Evolutionary conservation across 2,329 filamentous ascomycete genomes (phyloP), one percentile per base, ranked within the genome.

Genomic region (Tolypocladium pustulatum): DNA sequence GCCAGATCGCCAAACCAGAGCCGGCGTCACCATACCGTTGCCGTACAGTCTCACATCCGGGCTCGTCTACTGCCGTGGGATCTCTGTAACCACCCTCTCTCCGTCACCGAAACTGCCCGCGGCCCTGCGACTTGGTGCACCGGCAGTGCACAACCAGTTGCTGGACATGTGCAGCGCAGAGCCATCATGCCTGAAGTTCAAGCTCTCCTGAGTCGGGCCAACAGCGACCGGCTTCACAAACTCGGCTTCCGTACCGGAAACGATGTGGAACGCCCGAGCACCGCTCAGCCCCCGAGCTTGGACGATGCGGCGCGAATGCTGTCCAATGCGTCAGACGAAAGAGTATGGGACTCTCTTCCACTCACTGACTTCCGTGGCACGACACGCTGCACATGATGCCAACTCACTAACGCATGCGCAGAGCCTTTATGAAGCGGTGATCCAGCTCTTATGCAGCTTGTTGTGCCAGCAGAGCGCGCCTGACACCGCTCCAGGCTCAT

Each of bases 341-440:
- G 15, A 25, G 54, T 55, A 55, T 4, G 36, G 20, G 12, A 32
- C 2, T 32, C 25, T 8, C 17, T 20, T n/a, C 6, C 9, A 34
- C n/a, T n/a, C 12, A 8, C 34, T 5, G 4, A 25, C 25, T 15
- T 20, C 4, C n/a, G 10, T 40, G 17, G 17, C 17, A 36, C 27
- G 30, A 36, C 20, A 22, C 17, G 20, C 17, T 27, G 25, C 30
- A 17, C 36, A 32, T n/a, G 30, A 30, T 41, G 27, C 30, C 46
- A 20, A 54, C 20, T n/a, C 12, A 20, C 38, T 9, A 22, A 46
- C 20, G 36, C 6, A 25, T 55, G 40, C 15, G 20, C n/a, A 62
- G 61, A 54, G 43, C 56, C 57, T 53, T 13, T 46, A 55, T 49
- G 59, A 61, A 34, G 59, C 57, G n/a, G 38, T 58, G 25, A 40